Percentiles rank a stretch among this genome's conserved stretches.
These are phyloP conservation scores for Mortierella polycephala DNA, from an alignment of 371 early-diverging fungal species.

Conservation along the genomic window DNA sequence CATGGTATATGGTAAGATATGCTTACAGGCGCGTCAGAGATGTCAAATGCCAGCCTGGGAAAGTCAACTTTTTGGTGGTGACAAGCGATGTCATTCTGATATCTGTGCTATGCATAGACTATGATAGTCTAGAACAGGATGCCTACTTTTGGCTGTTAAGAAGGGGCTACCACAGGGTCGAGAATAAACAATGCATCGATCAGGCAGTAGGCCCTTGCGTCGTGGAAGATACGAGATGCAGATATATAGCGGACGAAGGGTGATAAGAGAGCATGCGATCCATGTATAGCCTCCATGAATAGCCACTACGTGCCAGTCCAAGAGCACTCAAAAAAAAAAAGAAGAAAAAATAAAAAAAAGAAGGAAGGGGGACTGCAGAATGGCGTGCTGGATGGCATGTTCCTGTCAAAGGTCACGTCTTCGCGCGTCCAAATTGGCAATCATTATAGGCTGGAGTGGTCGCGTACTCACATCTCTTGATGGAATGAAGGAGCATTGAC, in stretches of 20 bases:
- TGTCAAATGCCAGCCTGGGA: neutral
- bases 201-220: no score
- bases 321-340: neutral
- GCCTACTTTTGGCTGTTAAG: neutral
- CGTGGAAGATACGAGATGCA: no score
- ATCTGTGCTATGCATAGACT: neutral
- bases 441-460: conserved; percentile 20
- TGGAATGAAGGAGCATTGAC: no score
- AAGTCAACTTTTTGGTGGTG: neutral
- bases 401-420: conserved; percentile 16
- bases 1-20: neutral
- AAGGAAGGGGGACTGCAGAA: neutral
- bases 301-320: no score
- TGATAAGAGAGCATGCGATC: no score
- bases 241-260: no score
- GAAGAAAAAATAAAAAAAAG: neutral
- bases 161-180: neutral
- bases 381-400: conserved; percentile 22
- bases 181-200: neutral
- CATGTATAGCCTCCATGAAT: no score
- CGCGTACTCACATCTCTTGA: neutral
- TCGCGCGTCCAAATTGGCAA: conserved; percentile 15
- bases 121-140: neutral
- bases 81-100: neutral
- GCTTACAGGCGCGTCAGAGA: neutral